phyloP scores from a whole-genome alignment of 2,329 filamentous ascomycete species.

The Microdochium bolleyi region DNA sequence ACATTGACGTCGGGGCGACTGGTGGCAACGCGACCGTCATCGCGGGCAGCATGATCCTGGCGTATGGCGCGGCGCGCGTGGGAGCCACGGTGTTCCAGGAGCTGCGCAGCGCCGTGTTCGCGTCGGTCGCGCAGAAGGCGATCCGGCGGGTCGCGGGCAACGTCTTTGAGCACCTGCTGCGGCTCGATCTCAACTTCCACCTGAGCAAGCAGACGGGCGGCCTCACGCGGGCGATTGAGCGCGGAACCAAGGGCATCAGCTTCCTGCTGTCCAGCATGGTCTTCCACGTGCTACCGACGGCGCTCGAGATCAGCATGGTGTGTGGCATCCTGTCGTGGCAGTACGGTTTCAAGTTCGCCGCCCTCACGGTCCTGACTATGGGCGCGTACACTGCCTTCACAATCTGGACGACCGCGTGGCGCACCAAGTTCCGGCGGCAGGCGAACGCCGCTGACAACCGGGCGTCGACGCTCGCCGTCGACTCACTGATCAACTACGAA shows the following conservation, averaged over 20 bases:
- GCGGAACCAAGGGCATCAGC: constrained; percentile 97
- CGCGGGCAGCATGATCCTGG: constrained; percentile 86
- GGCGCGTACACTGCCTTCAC: constrained; percentile 92
- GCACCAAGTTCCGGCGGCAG: constrained; percentile 91
- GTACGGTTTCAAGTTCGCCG: constrained; percentile 85
- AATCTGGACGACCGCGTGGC: constrained; percentile 92
- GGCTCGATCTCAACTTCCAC: constrained; percentile 88
- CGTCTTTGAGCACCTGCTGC: constrained; percentile 85
- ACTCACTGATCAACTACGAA: constrained; percentile 97
- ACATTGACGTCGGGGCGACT: constrained; percentile 78
- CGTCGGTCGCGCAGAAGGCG: constrained; percentile 92
- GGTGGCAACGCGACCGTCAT: constrained; percentile 87
- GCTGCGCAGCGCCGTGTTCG: constrained; percentile 90
- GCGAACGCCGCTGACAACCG: constrained; percentile 95
- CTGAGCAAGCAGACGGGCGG: constrained; percentile 91
- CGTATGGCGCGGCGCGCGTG: constrained; percentile 83
- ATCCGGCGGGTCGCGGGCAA: constrained; percentile 86
- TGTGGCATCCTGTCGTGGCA: constrained; percentile 96
- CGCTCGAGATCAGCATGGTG: constrained; percentile 88
- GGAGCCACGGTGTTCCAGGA: constrained; percentile 88
- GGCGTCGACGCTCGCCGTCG: constrained; percentile 89
- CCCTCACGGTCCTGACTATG: constrained; percentile 88
- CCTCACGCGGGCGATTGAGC: constrained; percentile 85
- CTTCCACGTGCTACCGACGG: constrained; percentile 91
- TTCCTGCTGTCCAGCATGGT: constrained; percentile 97